Evolutionary conservation across 768 basidiomycete species (phyloP).

Genomic region (Leccinellum rugosiceps): DNA sequence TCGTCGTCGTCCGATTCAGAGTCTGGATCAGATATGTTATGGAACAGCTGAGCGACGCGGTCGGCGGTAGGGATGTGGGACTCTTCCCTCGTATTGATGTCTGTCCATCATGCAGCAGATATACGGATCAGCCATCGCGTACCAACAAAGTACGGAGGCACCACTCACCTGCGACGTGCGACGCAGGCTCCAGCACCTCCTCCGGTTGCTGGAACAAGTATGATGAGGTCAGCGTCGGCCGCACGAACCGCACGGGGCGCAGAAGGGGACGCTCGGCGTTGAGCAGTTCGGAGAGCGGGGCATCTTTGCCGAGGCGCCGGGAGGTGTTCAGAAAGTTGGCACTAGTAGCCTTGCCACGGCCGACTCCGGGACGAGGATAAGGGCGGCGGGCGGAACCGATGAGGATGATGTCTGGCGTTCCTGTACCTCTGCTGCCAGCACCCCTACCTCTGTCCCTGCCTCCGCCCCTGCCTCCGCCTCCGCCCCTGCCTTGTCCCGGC

Average conservation of each 20-base stretch:
- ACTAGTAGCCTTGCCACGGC: not conserved
- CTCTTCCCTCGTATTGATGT: conserved; percentile 38
- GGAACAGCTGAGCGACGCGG: conserved; percentile 63
- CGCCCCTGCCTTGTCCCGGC: conserved; percentile 3
- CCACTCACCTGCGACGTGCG: conserved; percentile 47
- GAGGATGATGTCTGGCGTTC: not conserved
- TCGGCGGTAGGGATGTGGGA: conserved; percentile 70
- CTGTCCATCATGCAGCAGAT: not conserved
- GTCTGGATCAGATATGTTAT: conserved; percentile 21
- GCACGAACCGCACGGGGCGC: conserved; percentile 69
- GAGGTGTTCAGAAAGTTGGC: not conserved
- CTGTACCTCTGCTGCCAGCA: not conserved
- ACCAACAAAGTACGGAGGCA: not conserved
- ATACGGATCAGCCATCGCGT: not conserved
- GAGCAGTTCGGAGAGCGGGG: conserved; percentile 54
- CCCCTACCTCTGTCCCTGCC: not conserved
- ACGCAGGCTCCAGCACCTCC: conserved; percentile 54
- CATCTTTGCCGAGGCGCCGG: conserved; percentile 27
- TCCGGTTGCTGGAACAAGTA: conserved; percentile 54
- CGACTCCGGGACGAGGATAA: not conserved
- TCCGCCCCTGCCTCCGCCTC: not conserved
- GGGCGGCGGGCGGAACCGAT: conserved; percentile 1
- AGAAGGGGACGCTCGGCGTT: conserved; percentile 59
- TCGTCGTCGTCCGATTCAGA: conserved; percentile 32
- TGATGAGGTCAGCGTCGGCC: conserved; percentile 45